These are phyloP conservation scores for Carex myosuroides DNA, from an alignment of 176 grass and related monocot species.

Conservation along the genomic window DNA sequence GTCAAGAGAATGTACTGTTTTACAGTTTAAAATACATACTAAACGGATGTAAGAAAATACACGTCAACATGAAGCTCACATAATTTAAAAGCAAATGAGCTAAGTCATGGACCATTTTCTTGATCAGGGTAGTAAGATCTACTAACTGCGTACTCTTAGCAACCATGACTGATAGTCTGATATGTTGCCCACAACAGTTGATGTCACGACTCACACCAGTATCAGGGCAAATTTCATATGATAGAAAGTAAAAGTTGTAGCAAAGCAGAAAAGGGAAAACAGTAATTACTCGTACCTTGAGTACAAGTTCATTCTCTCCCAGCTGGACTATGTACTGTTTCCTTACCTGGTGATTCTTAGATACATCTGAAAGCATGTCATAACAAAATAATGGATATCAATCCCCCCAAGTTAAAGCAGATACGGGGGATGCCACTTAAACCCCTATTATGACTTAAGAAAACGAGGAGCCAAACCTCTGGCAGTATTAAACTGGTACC, in stretches of 20 bases:
- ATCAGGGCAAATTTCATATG: neutral
- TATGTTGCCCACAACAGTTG: neutral
- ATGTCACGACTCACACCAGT: neutral
- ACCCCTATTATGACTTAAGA: too few species aligned
- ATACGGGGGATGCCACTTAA: neutral
- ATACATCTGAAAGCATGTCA: slow-evolving; percentile 44
- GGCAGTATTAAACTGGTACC: neutral
- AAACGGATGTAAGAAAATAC: neutral
- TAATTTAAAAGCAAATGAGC: neutral
- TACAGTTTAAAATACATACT: neutral
- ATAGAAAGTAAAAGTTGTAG: neutral
- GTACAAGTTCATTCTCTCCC: slow-evolving; percentile 97
- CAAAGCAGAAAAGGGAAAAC: neutral
- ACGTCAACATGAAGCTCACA: neutral
- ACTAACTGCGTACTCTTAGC: neutral
- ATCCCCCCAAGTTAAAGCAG: neutral
- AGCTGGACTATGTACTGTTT: slow-evolving; percentile 99
- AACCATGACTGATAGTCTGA: neutral
- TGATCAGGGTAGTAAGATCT: neutral
- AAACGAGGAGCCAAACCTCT: neutral
- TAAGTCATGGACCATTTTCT: neutral
- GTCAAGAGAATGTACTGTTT: neutral
- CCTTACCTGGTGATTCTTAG: slow-evolving; percentile 94
- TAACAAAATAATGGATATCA: neutral
- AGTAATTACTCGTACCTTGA: slow-evolving; percentile 38